Conservation (phyloP, 768 basidiomycete genomes). For the Tulasnella sp. region DNA sequence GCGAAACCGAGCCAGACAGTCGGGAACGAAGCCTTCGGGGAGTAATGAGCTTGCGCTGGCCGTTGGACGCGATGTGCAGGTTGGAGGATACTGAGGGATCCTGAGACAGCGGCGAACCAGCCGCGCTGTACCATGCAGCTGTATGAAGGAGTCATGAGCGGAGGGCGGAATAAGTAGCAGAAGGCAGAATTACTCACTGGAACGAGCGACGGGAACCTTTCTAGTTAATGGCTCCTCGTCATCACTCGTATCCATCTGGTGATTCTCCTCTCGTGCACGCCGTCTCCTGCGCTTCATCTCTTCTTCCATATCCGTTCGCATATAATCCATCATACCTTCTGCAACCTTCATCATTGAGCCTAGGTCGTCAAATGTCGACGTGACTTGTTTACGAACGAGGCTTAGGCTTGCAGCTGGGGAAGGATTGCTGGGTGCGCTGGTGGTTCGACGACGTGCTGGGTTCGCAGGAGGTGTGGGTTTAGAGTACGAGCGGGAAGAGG, state of each 20-base stretch:
- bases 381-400: neutral
- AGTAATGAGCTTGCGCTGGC: constrained; percentile 1
- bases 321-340: constrained; percentile 15
- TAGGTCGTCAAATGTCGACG: constrained; percentile 7
- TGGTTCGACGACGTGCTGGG: neutral
- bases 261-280: neutral
- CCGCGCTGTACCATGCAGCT: neutral
- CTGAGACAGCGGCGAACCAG: neutral
- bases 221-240: constrained; percentile 2
- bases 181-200: neutral
- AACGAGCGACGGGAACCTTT: constrained; percentile 6
- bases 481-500: neutral
- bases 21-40: neutral
- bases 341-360: neutral
- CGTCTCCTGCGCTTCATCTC: constrained; percentile 11
- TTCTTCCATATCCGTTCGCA: constrained; percentile 21
- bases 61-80: neutral
- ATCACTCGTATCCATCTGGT: neutral
- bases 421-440: neutral
- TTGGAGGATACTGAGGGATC: neutral
- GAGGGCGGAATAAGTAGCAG: neutral
- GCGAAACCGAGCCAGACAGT: neutral
- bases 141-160: neutral
- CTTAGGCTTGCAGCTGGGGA: neutral
- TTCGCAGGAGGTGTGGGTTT: neutral